phyloP scores from a whole-genome alignment of 1,284 basidiomycete species.

The Cryptococcus deneoformans region DNA sequence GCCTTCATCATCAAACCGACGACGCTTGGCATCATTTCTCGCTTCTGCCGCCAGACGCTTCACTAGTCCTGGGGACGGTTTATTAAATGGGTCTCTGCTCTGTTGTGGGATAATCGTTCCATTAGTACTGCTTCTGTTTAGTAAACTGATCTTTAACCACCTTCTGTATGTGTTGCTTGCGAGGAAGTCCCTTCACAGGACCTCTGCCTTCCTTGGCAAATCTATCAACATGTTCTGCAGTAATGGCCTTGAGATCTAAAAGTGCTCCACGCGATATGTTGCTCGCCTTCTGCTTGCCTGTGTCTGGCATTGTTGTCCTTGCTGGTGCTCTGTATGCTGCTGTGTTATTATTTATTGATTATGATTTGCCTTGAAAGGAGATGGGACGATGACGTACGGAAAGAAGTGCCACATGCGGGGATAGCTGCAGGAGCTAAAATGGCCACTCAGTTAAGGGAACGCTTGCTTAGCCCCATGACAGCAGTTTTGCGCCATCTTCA shows the following conservation, averaged over 20 bases:
- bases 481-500: too few relatives aligned
- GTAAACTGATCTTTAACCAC: background rate
- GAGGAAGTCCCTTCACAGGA: conserved; percentile 32
- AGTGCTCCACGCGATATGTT: conserved; percentile 32
- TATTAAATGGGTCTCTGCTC: conserved; percentile 41
- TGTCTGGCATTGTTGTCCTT: background rate
- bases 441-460: background rate
- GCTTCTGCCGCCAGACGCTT: conserved; percentile 46
- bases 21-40: conserved; percentile 37
- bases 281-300: background rate
- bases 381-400: background rate
- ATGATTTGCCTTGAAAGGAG: too few relatives aligned
- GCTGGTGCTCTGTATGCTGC: background rate
- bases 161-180: conserved; percentile 19
- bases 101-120: background rate
- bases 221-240: conserved; percentile 46
- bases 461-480: background rate
- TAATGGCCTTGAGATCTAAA: conserved; percentile 46
- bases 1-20: conserved; percentile 31
- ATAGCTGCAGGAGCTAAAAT: background rate
- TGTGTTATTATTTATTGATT: too few relatives aligned
- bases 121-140: background rate
- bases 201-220: conserved; percentile 41
- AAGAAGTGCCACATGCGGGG: background rate
- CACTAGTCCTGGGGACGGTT: conserved; percentile 45